Conservation (phyloP, 208 protist genomes). For the Leishmania turanica region DNA sequence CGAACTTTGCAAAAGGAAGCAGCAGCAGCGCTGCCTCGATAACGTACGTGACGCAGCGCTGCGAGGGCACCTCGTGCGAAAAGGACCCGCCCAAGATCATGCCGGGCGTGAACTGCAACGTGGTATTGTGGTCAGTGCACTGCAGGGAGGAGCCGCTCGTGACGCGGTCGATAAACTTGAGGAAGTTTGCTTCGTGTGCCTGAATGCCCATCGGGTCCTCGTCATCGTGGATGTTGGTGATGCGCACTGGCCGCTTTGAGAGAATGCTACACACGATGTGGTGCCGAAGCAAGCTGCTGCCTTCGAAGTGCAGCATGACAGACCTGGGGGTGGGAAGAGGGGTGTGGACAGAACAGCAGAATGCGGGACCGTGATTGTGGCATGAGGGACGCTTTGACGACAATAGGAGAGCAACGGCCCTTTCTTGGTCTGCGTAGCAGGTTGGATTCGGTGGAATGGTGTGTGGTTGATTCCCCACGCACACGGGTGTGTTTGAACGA, state of each 20-base stretch:
- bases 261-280: conserved; percentile 89
- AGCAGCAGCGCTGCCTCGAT: conserved; percentile 87
- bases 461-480: background rate
- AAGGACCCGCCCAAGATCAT: conserved; percentile 92
- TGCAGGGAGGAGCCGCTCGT: conserved; percentile 87
- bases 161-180: conserved; percentile 92
- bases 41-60: conserved; percentile 86
- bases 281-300: conserved; percentile 86
- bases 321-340: background rate
- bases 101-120: conserved; percentile 83
- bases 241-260: conserved; percentile 66
- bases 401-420: background rate
- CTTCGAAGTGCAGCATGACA: conserved; percentile 81
- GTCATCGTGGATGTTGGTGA: conserved; percentile 72
- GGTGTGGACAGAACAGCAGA: background rate
- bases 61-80: conserved; percentile 79
- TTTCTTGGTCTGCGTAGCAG: background rate
- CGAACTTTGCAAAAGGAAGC: conserved; percentile 91
- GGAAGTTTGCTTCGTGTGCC: conserved; percentile 87
- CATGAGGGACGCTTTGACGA: background rate
- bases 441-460: background rate
- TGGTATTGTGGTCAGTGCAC: conserved; percentile 75
- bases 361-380: background rate
- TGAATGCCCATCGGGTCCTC: conserved; percentile 81
- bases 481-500: conserved; percentile 1